These are phyloP conservation scores for Aspergillus brunneoviolaceus DNA, from an alignment of 2,329 filamentous ascomycete species.

Conservation along the genomic window DNA sequence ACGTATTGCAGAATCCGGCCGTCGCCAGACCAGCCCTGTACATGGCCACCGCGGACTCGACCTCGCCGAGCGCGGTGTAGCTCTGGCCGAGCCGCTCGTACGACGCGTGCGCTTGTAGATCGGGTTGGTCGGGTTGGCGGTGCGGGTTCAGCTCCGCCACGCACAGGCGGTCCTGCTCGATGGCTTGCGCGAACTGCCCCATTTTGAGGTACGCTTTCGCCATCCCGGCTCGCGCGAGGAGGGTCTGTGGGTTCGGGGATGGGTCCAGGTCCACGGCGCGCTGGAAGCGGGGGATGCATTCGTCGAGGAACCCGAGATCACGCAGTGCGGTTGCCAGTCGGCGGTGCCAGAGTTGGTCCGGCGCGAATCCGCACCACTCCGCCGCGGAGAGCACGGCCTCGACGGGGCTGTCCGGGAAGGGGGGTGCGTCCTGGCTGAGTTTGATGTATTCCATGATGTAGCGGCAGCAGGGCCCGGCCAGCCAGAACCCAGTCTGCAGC, in stretches of 20 bases:
- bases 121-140: slow-evolving; percentile 15
- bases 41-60: neutral
- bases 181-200: slow-evolving; percentile 14
- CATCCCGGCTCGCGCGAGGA: neutral
- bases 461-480: neutral
- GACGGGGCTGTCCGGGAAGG: neutral
- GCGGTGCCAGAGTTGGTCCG: slow-evolving; percentile 5
- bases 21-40: neutral
- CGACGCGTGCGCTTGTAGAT: neutral
- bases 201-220: neutral
- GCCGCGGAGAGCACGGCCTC: slow-evolving; percentile 11
- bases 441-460: neutral
- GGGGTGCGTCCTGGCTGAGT: neutral
- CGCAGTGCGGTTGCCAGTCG: slow-evolving; percentile 4
- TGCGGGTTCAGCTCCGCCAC: slow-evolving; percentile 13
- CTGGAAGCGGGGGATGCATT: neutral
- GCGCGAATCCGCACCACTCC: slow-evolving; percentile 2
- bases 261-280: slow-evolving; percentile 6
- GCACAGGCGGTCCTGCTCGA: slow-evolving; percentile 19
- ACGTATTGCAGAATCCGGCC: neutral
- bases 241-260: neutral
- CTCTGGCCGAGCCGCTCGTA: slow-evolving; percentile 3
- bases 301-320: neutral
- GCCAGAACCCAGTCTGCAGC: no score
- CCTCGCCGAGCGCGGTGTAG: slow-evolving; percentile 1